Conservation (phyloP, 768 basidiomycete genomes). For the Daedaleopsis nitida region DNA sequence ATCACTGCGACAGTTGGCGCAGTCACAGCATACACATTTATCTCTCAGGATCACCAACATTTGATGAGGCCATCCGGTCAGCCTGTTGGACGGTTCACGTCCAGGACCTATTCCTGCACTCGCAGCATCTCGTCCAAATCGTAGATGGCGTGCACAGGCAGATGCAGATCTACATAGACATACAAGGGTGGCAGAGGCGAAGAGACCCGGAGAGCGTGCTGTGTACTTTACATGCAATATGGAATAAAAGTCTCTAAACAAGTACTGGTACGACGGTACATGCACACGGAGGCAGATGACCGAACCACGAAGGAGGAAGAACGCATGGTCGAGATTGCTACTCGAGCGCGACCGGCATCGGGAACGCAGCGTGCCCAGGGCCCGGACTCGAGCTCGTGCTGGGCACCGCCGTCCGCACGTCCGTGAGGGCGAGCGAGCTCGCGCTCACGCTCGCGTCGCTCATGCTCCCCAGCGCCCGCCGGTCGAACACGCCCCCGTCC, state of each 20-base stretch:
- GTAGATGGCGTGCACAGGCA: too few species aligned
- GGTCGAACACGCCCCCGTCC: constrained; percentile 16
- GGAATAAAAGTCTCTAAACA: not conserved
- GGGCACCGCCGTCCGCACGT: constrained; percentile 14
- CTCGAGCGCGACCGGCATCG: constrained; percentile 15
- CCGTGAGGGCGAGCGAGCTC: not conserved
- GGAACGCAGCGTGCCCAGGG: not conserved
- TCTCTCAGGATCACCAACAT: too few species aligned
- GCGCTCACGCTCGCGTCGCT: not conserved
- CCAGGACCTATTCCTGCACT: too few species aligned
- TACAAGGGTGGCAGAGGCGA: not conserved
- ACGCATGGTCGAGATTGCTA: too few species aligned
- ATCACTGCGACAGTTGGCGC: too few species aligned
- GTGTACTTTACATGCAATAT: not conserved
- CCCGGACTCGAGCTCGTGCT: not conserved
- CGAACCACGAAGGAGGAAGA: not conserved
- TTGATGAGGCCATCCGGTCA: too few species aligned
- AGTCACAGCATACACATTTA: too few species aligned
- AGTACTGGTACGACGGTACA: not conserved
- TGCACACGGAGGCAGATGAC: not conserved
- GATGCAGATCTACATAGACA: too few species aligned
- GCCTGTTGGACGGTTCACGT: too few species aligned
- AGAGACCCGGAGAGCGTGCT: not conserved
- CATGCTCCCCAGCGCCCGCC: not conserved
- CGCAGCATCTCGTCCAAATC: too few species aligned